Evolutionary conservation across 2,329 filamentous ascomycete species (phyloP).

Genomic region (Aschersonia sp.): DNA sequence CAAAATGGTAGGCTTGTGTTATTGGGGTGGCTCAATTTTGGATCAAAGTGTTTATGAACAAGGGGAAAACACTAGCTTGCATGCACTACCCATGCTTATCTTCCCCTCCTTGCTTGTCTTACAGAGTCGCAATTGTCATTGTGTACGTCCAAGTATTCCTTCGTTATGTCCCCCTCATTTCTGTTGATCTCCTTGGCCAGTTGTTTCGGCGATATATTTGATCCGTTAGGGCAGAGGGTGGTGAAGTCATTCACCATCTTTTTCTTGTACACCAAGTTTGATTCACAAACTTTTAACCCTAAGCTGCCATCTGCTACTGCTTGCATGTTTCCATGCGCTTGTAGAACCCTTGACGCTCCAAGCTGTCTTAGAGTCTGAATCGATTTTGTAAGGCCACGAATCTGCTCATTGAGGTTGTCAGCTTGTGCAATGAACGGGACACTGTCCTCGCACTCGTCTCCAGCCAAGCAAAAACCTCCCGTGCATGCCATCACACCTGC

Average conservation of each 20-base stretch:
- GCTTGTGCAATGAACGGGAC: slow-evolving; percentile 4
- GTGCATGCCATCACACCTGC: slow-evolving; percentile 2
- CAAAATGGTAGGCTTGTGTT: too few relatives aligned
- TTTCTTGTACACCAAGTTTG: slow-evolving; percentile 2
- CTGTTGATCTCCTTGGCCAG: slow-evolving; percentile 1
- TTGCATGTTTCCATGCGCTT: slow-evolving; percentile 2
- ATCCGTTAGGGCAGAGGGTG: not conserved
- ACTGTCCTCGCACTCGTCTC: slow-evolving; percentile 5
- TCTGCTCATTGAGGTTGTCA: not conserved
- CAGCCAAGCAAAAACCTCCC: slow-evolving; percentile 2
- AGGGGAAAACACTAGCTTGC: too few relatives aligned
- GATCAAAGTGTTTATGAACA: too few relatives aligned
- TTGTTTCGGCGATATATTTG: not conserved
- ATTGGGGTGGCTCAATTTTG: too few relatives aligned
- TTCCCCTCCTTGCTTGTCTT: not conserved
- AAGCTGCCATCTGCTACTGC: slow-evolving; percentile 2
- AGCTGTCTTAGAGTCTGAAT: slow-evolving; percentile 1
- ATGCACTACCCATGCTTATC: not conserved
- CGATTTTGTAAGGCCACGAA: not conserved
- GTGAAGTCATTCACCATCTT: slow-evolving; percentile 1
- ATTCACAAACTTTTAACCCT: slow-evolving; percentile 1
- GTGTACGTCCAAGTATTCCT: not conserved
- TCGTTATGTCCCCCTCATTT: not conserved
- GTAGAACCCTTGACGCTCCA: slow-evolving; percentile 1
- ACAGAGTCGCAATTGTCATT: not conserved